phyloP scores from a whole-genome alignment of 495 filamentous ascomycete species.

The Podospora fimiseda region DNA sequence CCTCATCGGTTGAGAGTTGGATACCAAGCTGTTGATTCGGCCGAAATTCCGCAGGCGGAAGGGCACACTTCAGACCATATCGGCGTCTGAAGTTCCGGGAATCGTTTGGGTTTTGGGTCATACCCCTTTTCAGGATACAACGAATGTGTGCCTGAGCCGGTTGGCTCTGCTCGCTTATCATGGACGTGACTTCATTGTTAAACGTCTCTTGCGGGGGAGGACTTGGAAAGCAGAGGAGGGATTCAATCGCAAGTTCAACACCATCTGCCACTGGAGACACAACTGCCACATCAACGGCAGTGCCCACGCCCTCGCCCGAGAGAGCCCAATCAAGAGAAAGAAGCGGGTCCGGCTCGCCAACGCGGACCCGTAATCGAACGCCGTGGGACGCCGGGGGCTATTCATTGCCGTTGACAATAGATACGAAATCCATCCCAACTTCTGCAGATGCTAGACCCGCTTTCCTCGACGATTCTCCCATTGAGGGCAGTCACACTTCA shows the following conservation, averaged over 20 bases:
- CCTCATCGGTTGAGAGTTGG: too few relatives aligned
- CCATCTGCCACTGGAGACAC: constrained; percentile 20
- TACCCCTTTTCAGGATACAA: background rate
- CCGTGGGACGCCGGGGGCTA: constrained; percentile 44
- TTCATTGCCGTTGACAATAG: constrained; percentile 28
- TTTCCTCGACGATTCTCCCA: constrained; percentile 26
- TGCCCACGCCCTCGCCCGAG: constrained; percentile 25
- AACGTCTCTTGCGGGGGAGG: constrained; percentile 25
- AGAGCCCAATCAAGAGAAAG: constrained; percentile 16
- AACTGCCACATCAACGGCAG: constrained; percentile 17
- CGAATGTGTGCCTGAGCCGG: background rate
- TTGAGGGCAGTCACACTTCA: constrained; percentile 27
- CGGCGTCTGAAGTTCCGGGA: too few relatives aligned
- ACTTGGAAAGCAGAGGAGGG: constrained; percentile 13
- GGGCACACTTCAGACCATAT: background rate
- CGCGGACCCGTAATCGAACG: constrained; percentile 28
- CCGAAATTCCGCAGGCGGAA: too few relatives aligned
- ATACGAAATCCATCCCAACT: constrained; percentile 26
- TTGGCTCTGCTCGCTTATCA: constrained; percentile 3
- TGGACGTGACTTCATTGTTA: constrained; percentile 30
- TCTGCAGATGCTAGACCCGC: constrained; percentile 9
- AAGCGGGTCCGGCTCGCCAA: constrained; percentile 25
- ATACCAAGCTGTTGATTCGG: background rate
- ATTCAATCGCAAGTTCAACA: constrained; percentile 19
- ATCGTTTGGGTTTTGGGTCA: too few relatives aligned